Evolutionary conservation across 352 stramenopile species (phyloP).

Genomic region (Globisporangium barbulae): DNA sequence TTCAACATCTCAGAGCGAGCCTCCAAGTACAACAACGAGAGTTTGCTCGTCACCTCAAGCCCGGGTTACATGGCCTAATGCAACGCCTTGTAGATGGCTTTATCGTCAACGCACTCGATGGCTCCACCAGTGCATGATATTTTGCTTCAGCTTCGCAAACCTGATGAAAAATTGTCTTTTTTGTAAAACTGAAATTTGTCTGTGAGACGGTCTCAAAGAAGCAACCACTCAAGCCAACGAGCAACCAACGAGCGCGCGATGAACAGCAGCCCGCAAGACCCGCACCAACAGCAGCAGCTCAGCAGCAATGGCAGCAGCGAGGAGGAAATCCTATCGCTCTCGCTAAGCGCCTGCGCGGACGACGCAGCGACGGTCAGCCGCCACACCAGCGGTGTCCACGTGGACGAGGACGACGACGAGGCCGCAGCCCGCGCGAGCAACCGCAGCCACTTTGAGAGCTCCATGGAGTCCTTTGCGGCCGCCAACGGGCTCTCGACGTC

Average conservation of each 20-base stretch:
- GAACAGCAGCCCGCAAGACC: conserved; percentile 5
- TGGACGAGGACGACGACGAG: conserved; percentile 1
- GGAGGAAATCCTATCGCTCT: conserved; percentile 41
- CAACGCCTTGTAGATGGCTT: too few species aligned
- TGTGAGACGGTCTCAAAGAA: too few species aligned
- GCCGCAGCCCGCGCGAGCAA: not conserved
- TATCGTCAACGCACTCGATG: too few species aligned
- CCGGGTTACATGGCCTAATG: too few species aligned
- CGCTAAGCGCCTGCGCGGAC: conserved; percentile 33
- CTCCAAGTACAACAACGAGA: too few species aligned
- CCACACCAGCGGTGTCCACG: not conserved
- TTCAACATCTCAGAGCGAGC: too few species aligned
- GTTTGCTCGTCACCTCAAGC: too few species aligned
- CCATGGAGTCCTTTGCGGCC: conserved; percentile 23
- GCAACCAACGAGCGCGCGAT: conserved; percentile 12
- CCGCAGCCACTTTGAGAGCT: conserved; percentile 16
- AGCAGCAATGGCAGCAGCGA: conserved; percentile 19
- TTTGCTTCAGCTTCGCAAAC: too few species aligned
- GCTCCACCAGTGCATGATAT: too few species aligned
- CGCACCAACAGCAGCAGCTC: conserved; percentile 3
- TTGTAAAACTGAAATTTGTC: too few species aligned
- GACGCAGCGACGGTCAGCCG: not conserved
- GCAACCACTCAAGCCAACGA: not conserved
- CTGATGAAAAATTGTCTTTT: too few species aligned
- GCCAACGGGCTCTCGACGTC: conserved; percentile 10